Percentiles rank a stretch among this genome's conserved stretches.
Evolutionary conservation across 2,329 filamentous ascomycete species (phyloP).

Genomic region (Camptophora hylomeconis): DNA sequence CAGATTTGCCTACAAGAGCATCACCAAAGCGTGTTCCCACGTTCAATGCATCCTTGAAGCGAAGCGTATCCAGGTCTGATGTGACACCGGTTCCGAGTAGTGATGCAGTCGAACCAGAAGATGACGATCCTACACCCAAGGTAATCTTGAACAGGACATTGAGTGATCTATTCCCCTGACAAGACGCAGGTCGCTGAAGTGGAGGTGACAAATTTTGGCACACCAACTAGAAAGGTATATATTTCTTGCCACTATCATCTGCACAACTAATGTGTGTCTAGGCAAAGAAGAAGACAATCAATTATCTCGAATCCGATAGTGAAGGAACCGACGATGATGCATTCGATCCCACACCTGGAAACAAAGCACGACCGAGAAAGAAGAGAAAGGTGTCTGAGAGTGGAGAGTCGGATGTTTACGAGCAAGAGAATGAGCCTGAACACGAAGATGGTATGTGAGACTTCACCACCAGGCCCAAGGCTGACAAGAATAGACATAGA

Average conservation of each 20-base stretch:
- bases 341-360: conserved; percentile 43
- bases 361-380: conserved; percentile 35
- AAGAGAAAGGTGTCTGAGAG: conserved; percentile 51
- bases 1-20: conserved; percentile 3
- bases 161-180: conserved; percentile 33
- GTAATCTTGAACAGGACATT: no score
- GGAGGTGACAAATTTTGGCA: conserved; percentile 39
- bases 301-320: conserved; percentile 75
- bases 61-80: conserved; percentile 29
- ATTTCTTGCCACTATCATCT: not conserved
- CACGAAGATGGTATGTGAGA: conserved; percentile 40
- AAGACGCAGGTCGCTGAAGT: conserved; percentile 13
- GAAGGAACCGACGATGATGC: conserved; percentile 57
- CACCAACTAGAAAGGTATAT: conserved; percentile 66
- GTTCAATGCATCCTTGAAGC: conserved; percentile 24
- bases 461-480: not conserved
- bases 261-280: conserved; percentile 18
- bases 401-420: conserved; percentile 55
- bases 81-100: conserved; percentile 71
- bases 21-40: conserved; percentile 20
- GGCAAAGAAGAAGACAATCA: conserved; percentile 52
- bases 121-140: conserved; percentile 35
- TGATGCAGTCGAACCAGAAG: conserved; percentile 56
- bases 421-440: conserved; percentile 47
- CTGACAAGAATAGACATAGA: conserved; percentile 50